These are phyloP conservation scores for Hypomontagnella monticulosa DNA, from an alignment of 495 filamentous ascomycete species.

Conservation along the genomic window DNA sequence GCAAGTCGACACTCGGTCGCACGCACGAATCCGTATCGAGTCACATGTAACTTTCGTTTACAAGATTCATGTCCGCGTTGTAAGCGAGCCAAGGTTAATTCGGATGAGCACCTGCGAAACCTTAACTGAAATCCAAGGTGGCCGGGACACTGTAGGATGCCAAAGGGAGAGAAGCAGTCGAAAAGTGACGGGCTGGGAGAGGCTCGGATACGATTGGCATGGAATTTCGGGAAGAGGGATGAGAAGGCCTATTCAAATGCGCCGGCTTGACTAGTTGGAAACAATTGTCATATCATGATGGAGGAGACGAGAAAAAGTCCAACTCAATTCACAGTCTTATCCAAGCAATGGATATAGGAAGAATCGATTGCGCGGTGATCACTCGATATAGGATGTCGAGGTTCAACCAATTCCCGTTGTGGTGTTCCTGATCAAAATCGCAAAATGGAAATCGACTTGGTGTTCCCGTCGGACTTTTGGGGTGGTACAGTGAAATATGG, in stretches of 20 bases:
- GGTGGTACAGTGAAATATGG: too few species aligned
- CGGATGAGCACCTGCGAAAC: slow-evolving; percentile 22
- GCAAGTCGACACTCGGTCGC: slow-evolving; percentile 12
- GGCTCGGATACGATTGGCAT: slow-evolving; percentile 19
- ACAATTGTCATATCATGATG: slow-evolving; percentile 20
- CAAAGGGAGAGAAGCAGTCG: slow-evolving; percentile 1
- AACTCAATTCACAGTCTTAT: background rate
- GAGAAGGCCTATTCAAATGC: slow-evolving; percentile 11
- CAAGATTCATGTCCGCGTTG: slow-evolving; percentile 1
- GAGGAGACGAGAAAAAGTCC: slow-evolving; percentile 4
- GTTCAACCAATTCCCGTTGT: too few species aligned
- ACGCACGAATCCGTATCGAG: slow-evolving; percentile 6
- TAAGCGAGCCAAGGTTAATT: slow-evolving; percentile 23
- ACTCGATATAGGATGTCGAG: background rate
- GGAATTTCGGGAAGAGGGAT: background rate
- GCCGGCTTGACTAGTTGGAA: slow-evolving; percentile 12
- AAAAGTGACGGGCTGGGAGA: slow-evolving; percentile 7
- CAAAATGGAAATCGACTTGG: too few species aligned
- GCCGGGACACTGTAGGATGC: slow-evolving; percentile 1
- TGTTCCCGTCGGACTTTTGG: too few species aligned
- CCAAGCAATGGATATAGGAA: slow-evolving; percentile 4
- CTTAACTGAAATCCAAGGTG: slow-evolving; percentile 22
- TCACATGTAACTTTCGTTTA: slow-evolving; percentile 24
- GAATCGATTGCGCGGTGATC: background rate
- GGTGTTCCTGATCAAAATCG: too few species aligned